Percentiles rank a stretch among this genome's conserved stretches.
These are phyloP conservation scores for Cryptococcus wingfieldii DNA, from an alignment of 1,284 basidiomycete species.

Conservation along the genomic window DNA sequence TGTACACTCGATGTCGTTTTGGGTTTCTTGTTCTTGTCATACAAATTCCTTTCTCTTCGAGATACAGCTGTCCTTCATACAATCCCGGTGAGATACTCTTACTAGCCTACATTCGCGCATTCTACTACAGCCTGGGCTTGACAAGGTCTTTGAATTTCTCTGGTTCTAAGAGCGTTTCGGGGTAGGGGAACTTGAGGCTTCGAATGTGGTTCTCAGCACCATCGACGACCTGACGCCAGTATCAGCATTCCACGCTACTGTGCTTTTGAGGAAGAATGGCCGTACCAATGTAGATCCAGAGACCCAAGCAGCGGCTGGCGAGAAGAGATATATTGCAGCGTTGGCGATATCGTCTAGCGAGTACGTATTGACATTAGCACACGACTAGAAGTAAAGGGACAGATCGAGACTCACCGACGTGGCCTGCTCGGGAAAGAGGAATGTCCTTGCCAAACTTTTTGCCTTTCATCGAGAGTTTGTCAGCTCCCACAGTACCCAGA, in stretches of 20 bases:
- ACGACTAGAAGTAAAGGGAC: no score
- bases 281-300: slow-evolving; percentile 59
- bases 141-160: slow-evolving; percentile 29
- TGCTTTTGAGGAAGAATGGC: not conserved
- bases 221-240: slow-evolving; percentile 36
- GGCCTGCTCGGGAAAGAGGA: slow-evolving; percentile 65
- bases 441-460: slow-evolving; percentile 39
- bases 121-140: slow-evolving; percentile 8
- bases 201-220: slow-evolving; percentile 44
- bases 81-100: not conserved
- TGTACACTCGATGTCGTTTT: no score
- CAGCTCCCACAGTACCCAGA: slow-evolving; percentile 75
- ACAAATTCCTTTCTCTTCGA: not conserved
- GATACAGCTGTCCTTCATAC: not conserved
- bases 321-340: slow-evolving; percentile 80
- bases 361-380: no score
- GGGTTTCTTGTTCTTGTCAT: not conserved
- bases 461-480: slow-evolving; percentile 59
- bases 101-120: not conserved
- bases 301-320: slow-evolving; percentile 75
- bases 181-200: slow-evolving; percentile 37
- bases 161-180: slow-evolving; percentile 42
- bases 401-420: slow-evolving; percentile 46
- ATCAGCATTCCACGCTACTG: not conserved
- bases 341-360: slow-evolving; percentile 67